phyloP scores from a whole-genome alignment of 2,329 filamentous ascomycete genomes.

The Epichloe typhina region DNA sequence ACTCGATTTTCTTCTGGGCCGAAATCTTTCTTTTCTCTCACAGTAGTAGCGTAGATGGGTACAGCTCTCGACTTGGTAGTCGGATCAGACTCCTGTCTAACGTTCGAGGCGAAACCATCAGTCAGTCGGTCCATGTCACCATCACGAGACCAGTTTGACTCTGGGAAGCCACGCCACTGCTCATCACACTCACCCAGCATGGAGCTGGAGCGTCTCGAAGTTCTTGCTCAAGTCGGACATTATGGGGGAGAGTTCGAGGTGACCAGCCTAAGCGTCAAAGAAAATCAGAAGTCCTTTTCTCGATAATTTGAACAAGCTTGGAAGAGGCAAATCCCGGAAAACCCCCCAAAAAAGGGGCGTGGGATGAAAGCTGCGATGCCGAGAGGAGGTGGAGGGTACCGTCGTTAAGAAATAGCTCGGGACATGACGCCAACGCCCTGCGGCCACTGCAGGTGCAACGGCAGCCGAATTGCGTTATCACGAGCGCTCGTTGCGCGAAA shows the following conservation, averaged over 20 bases:
- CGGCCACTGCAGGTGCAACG: background rate
- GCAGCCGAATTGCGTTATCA: constrained; percentile 6
- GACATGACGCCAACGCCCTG: background rate
- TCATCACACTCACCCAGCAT: constrained; percentile 52
- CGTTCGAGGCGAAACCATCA: background rate
- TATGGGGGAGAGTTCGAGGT: background rate
- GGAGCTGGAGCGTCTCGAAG: constrained; percentile 78
- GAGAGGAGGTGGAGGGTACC: background rate
- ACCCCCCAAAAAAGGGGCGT: background rate
- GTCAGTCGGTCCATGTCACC: background rate
- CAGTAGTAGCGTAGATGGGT: constrained; percentile 89
- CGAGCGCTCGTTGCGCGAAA: background rate
- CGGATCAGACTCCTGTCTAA: constrained; percentile 66
- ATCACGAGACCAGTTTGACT: no score
- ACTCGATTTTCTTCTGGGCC: background rate
- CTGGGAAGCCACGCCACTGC: no score
- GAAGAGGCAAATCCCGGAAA: background rate
- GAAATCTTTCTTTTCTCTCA: constrained; percentile 13
- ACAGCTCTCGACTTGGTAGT: constrained; percentile 80
- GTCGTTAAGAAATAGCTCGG: background rate
- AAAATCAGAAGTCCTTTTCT: background rate
- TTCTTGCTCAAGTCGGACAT: constrained; percentile 38
- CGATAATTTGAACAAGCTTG: background rate
- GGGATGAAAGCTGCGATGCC: background rate
- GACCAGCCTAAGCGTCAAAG: background rate